Base-by-base conservation (phyloP, 257 asterid genomes). In the Verbena officinalis region DNA sequence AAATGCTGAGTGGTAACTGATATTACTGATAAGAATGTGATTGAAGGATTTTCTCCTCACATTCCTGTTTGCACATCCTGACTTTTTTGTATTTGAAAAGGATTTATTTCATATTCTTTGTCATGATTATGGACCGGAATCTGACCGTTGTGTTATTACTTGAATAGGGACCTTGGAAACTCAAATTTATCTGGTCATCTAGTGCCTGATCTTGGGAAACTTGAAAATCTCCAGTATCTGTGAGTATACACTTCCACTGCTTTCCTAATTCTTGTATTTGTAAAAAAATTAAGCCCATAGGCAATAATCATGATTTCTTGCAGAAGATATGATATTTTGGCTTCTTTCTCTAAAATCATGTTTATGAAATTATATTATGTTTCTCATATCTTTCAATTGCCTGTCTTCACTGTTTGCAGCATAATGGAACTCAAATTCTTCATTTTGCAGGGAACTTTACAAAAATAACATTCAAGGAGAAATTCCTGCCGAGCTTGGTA, bases 401-500 rank as follows among this genome's bases (percentile, higher is more conserved):
- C 13, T 19, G n/a, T 16, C 40, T 14, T 36, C 55, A 23, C 52
- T 48, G 44, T 33, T 20, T 57, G 16, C 33, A 44, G 64, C 64
- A 27, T 44, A 38, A 46, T 53, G 51, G 51, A 53, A 46, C 36
- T 39, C 55, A 58, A 34, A 15, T 23, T 56, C 31, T 48, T 67
- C 49, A 34, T 42, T 58, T 59, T 75, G 70, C 87, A 92, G 98
- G 74, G 98, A 92, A 68, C 97, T 92, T 49, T 92, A 92, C 81
- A 87, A 84, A 78, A 92, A 92, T 57, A 85, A 85, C 59, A 84
- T 92, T 70, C 88, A 90, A 64, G 98, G 98, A 16, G 59, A 74
- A 48, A 85, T 92, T 75, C 98, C 98, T 10, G 67, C 78, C 19
- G 98, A 92, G 81, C 84, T 92, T 19, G 96, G 98, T 27, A 79